Percentiles rank a stretch among this genome's conserved stretches.
These are phyloP conservation scores for Termitomyces sp. DNA, from an alignment of 768 basidiomycete genomes.

Conservation along the genomic window DNA sequence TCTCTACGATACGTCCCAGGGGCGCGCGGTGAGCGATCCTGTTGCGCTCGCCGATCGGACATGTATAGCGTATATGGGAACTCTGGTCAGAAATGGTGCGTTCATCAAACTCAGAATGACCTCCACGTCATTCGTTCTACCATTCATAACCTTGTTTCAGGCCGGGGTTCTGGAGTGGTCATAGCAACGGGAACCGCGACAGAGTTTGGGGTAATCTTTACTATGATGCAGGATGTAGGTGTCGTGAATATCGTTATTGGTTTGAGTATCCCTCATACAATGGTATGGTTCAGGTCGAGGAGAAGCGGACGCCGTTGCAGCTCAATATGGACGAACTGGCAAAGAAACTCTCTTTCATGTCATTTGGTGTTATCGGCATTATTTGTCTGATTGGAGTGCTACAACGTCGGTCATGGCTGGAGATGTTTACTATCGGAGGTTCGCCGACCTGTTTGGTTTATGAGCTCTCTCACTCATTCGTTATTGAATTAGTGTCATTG, in stretches of 20 bases:
- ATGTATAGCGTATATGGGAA: constrained; percentile 95
- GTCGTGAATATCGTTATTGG: constrained; percentile 4
- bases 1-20: constrained; percentile 28
- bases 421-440: constrained; percentile 99
- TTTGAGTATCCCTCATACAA: not conserved
- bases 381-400: constrained; percentile 88
- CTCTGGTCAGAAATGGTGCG: constrained; percentile 82
- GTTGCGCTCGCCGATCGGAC: constrained; percentile 75
- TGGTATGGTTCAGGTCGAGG: constrained; percentile 50
- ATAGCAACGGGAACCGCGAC: constrained; percentile 84
- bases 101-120: constrained; percentile 2
- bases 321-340: constrained; percentile 96
- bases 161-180: constrained; percentile 80
- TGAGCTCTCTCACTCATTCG: not conserved
- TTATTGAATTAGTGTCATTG: constrained; percentile 64
- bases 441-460: constrained; percentile 15
- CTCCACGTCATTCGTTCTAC: no score
- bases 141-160: constrained; percentile 26
- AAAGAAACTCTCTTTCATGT: constrained; percentile 82
- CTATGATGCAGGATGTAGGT: constrained; percentile 94
- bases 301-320: constrained; percentile 89
- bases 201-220: constrained; percentile 94
- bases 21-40: constrained; percentile 26
- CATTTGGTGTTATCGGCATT: constrained; percentile 91
- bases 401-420: constrained; percentile 85